Conservation (phyloP, 163 green algal species). For the Scenedesmus sp. region DNA sequence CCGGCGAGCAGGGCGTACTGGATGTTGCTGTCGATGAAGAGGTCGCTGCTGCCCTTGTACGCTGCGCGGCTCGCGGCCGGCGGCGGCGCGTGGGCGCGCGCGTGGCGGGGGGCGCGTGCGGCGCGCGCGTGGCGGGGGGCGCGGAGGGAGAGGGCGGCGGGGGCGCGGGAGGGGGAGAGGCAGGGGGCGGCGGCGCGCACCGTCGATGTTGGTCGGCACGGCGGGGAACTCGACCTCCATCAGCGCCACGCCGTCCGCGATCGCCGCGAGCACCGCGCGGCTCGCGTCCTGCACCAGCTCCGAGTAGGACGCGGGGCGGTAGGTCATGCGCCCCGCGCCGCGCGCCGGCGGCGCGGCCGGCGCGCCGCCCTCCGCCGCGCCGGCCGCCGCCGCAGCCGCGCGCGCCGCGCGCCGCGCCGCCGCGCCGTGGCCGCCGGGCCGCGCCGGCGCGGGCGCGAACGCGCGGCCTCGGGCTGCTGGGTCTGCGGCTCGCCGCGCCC, state of each 20-base stretch:
- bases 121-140: not conserved
- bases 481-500: too few species aligned
- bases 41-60: conserved; percentile 89
- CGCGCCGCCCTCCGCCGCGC: too few species aligned
- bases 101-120: too few species aligned
- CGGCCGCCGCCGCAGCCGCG: too few species aligned
- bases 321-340: conserved; percentile 65
- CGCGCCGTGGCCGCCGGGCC: too few species aligned
- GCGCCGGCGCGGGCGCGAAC: too few species aligned
- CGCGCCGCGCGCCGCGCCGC: too few species aligned
- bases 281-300: conserved; percentile 81
- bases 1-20: conserved; percentile 84
- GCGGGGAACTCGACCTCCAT: conserved; percentile 94
- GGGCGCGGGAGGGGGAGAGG: too few species aligned
- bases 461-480: too few species aligned
- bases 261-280: conserved; percentile 56
- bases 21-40: conserved; percentile 94
- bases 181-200: conserved; percentile 61
- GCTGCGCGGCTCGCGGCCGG: conserved; percentile 56
- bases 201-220: conserved; percentile 74
- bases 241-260: conserved; percentile 70
- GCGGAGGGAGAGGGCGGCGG: too few species aligned
- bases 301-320: conserved; percentile 73
- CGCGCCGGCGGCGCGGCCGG: too few species aligned
- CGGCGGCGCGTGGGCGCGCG: too few species aligned